These are phyloP conservation scores for Phytophthora constricta DNA, from an alignment of 352 stramenopile genomes.

Conservation along the genomic window DNA sequence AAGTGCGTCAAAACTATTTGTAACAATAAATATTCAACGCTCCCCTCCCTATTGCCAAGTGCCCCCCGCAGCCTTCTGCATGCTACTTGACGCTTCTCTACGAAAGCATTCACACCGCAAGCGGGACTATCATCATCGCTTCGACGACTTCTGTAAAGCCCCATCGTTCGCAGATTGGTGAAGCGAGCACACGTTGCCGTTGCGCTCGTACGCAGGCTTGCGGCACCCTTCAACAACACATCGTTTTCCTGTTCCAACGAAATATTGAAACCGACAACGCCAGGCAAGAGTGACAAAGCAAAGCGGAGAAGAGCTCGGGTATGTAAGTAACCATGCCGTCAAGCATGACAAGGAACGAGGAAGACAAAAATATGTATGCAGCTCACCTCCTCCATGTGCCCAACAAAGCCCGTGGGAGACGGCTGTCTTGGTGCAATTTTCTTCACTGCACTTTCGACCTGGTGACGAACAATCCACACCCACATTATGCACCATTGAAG, in stretches of 20 bases:
- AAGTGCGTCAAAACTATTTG: constrained; percentile 49
- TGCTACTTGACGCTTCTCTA: constrained; percentile 26
- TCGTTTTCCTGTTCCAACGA: constrained; percentile 57
- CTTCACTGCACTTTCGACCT: constrained; percentile 71
- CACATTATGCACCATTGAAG: neutral
- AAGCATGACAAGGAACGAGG: constrained; percentile 2
- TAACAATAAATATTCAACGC: constrained; percentile 55
- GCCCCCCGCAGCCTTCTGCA: constrained; percentile 17
- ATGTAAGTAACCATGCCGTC: constrained; percentile 19
- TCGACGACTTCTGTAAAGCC: constrained; percentile 17
- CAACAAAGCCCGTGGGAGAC: constrained; percentile 84
- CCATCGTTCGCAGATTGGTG: constrained; percentile 31
- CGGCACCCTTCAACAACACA: constrained; percentile 73
- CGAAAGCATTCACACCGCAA: constrained; percentile 15
- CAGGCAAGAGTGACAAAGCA: constrained; percentile 18
- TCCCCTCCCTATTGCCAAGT: constrained; percentile 23
- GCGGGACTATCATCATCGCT: constrained; percentile 37
- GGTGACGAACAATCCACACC: too few species aligned
- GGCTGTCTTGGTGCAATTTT: constrained; percentile 71
- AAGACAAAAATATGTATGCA: constrained; percentile 20
- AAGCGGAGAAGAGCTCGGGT: constrained; percentile 14
- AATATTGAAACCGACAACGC: constrained; percentile 19
- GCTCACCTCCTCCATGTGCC: constrained; percentile 78
- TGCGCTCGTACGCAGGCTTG: constrained; percentile 81
- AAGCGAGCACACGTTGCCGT: constrained; percentile 70